A percentile compares a stretch with the other conserved stretches of the same genome.
Evolutionary conservation across 306 rosid species (phyloP).

Genomic region (Castanea mollissima): DNA sequence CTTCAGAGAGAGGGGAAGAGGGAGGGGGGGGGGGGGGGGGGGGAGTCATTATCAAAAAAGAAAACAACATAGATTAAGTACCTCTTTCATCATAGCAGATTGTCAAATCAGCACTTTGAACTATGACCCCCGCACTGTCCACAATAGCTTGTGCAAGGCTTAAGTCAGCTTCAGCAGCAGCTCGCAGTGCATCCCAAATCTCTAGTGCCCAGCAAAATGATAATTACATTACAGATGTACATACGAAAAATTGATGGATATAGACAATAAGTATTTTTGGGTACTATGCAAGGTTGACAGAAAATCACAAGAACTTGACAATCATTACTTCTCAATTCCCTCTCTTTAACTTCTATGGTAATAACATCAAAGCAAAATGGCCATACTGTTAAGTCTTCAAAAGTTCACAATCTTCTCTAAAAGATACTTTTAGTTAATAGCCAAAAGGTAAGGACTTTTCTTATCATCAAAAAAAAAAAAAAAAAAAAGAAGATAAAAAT

Average conservation of each 20-base stretch:
- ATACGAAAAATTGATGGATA: neutral
- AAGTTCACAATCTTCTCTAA: neutral
- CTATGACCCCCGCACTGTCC: constrained; percentile 94
- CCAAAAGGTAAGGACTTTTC: neutral
- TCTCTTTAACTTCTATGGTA: neutral
- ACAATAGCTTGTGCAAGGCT: constrained; percentile 88
- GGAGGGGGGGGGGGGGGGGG: no score
- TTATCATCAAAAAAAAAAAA: neutral
- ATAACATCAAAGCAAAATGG: neutral
- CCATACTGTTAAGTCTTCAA: neutral
- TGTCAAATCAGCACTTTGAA: constrained; percentile 91
- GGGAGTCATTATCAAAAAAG: neutral
- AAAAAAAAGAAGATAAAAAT: neutral
- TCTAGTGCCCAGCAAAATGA: constrained; percentile 47
- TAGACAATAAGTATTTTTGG: neutral
- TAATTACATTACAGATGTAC: constrained; percentile 23
- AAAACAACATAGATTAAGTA: constrained; percentile 28
- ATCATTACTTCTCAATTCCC: neutral
- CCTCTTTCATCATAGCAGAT: constrained; percentile 98
- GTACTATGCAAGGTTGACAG: constrained; percentile 5
- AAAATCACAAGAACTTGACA: neutral
- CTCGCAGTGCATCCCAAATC: constrained; percentile 99
- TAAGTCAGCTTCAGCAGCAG: constrained; percentile 95
- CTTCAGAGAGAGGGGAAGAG: no score
- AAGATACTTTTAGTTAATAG: neutral